Conservation (phyloP, 805 yeast species). For the Barnettozyma siamensis region DNA sequence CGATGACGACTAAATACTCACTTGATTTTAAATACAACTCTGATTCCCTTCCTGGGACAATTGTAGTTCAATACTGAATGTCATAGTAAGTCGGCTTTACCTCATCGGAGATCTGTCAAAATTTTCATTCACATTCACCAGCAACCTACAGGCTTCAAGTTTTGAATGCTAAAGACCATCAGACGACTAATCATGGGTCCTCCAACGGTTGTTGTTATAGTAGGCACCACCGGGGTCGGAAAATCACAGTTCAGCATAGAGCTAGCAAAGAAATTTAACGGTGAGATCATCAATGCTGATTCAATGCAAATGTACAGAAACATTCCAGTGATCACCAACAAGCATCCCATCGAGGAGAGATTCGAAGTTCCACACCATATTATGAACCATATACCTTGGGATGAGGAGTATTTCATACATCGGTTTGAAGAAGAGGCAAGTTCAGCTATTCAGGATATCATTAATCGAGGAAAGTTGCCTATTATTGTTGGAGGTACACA, state of each 20-base stretch:
- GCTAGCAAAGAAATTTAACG: constrained; percentile 67
- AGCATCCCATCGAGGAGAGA: constrained; percentile 80
- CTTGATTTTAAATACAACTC: too few species aligned
- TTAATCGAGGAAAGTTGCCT: constrained; percentile 65
- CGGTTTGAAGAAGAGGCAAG: constrained; percentile 71
- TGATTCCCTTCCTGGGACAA: too few species aligned
- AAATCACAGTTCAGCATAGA: constrained; percentile 82
- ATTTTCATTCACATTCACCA: not conserved
- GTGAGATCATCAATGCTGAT: constrained; percentile 92
- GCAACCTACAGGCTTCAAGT: not conserved
- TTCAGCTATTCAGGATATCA: constrained; percentile 55
- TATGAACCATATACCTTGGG: constrained; percentile 79
- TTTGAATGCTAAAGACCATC: constrained; percentile 9
- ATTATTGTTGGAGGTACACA: constrained; percentile 95
- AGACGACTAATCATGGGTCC: constrained; percentile 14
- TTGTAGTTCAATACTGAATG: not conserved
- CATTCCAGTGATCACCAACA: constrained; percentile 76
- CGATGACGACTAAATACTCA: constrained; percentile 30
- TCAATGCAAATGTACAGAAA: constrained; percentile 91
- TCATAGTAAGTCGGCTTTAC: not conserved
- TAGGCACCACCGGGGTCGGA: constrained; percentile 97
- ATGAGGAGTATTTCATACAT: constrained; percentile 75
- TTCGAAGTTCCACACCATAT: constrained; percentile 78
- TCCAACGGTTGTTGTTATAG: constrained; percentile 53
- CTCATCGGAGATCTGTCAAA: constrained; percentile 3